A percentile compares a stretch with the other conserved stretches of the same genome.
Conservation (phyloP, 2,329 filamentous ascomycete species). For the Fusarium protoensiforme region DNA sequence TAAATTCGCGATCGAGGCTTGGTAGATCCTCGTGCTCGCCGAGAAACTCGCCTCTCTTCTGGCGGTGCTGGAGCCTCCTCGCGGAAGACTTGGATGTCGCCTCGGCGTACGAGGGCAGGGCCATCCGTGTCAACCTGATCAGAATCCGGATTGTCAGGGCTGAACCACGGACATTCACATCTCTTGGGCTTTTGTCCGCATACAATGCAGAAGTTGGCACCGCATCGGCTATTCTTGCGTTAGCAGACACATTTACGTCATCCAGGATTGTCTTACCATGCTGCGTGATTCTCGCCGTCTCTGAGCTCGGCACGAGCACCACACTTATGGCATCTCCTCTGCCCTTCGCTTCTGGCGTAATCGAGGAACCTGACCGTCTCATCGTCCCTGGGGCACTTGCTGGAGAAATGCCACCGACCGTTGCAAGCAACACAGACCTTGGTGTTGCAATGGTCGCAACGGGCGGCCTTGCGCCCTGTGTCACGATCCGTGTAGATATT, state of each 20-base stretch:
- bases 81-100: slow-evolving; percentile 36
- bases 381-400: slow-evolving; percentile 78
- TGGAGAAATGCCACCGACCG: slow-evolving; percentile 75
- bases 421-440: slow-evolving; percentile 82
- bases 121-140: slow-evolving; percentile 66
- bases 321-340: slow-evolving; percentile 82
- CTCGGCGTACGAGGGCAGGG: slow-evolving; percentile 50
- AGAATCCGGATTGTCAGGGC: slow-evolving; percentile 65
- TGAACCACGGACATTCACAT: slow-evolving; percentile 86
- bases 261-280: slow-evolving; percentile 68
- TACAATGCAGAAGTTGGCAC: slow-evolving; percentile 87
- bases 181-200: slow-evolving; percentile 86
- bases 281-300: slow-evolving; percentile 90
- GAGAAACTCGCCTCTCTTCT: slow-evolving; percentile 41
- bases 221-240: slow-evolving; percentile 69
- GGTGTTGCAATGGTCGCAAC: slow-evolving; percentile 76
- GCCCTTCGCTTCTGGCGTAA: slow-evolving; percentile 74
- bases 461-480: slow-evolving; percentile 72
- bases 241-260: slow-evolving; percentile 4
- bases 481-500: slow-evolving; percentile 70
- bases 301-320: slow-evolving; percentile 79
- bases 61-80: slow-evolving; percentile 42
- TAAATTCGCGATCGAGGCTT: slow-evolving; percentile 47
- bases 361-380: slow-evolving; percentile 72
- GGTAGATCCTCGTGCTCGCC: slow-evolving; percentile 36